These are phyloP conservation scores for Pontederia crassipes DNA, from an alignment of 176 grass and related monocot genomes.

Conservation along the genomic window DNA sequence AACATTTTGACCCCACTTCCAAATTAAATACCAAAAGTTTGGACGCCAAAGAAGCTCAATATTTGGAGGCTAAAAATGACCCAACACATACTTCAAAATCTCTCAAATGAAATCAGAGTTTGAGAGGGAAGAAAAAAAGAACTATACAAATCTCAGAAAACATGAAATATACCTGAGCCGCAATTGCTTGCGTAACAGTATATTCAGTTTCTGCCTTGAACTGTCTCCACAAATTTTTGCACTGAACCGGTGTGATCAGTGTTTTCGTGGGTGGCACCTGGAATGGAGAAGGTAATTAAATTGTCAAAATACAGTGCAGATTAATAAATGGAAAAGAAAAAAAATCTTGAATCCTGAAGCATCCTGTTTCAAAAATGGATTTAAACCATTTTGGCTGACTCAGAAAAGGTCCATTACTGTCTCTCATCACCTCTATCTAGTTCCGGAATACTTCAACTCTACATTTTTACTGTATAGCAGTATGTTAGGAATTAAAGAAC, in stretches of 20 bases:
- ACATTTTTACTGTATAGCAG: not conserved
- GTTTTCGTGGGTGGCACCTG: constrained; percentile 8
- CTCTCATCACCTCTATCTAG: too few relatives aligned
- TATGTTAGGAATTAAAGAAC: constrained; percentile 67
- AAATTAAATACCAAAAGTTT: too few relatives aligned
- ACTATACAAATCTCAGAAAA: too few relatives aligned
- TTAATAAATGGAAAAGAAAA: not conserved
- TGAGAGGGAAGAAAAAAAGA: too few relatives aligned
- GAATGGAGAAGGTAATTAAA: not conserved
- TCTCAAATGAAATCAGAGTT: too few relatives aligned
- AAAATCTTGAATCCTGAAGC: not conserved
- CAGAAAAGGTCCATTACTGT: too few relatives aligned
- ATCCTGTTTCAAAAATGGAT: not conserved
- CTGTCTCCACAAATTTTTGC: constrained; percentile 13
- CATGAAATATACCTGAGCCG: constrained; percentile 3
- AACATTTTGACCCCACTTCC: not conserved
- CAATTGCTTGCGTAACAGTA: constrained; percentile 12
- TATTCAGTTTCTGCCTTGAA: constrained; percentile 19
- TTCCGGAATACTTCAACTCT: too few relatives aligned
- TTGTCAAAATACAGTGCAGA: not conserved
- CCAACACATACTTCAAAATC: not conserved
- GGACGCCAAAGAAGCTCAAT: too few relatives aligned
- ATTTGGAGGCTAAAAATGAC: too few relatives aligned
- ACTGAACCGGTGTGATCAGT: constrained; percentile 13
- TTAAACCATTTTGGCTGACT: too few relatives aligned